Conservation (phyloP, 208 protist species). For the Acanthamoeba culbertsoni region DNA sequence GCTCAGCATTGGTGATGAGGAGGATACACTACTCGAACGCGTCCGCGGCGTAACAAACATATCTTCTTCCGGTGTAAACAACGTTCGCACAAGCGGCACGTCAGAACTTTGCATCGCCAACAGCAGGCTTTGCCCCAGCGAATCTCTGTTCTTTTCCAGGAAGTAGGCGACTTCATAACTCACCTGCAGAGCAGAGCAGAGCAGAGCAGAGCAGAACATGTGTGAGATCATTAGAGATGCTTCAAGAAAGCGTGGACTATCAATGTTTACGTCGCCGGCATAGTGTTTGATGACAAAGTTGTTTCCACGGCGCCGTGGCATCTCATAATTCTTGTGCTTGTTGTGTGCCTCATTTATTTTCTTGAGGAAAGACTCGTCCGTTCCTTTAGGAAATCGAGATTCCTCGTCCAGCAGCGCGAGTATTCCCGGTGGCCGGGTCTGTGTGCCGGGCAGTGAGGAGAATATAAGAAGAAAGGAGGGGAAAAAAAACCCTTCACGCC, state of each 20-base stretch:
- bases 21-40: conserved; percentile 2
- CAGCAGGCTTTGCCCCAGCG: conserved; percentile 58
- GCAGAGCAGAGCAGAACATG: neutral
- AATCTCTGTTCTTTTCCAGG: conserved; percentile 77
- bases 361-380: conserved; percentile 67
- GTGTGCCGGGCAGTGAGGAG: neutral
- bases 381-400: conserved; percentile 74
- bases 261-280: conserved; percentile 67
- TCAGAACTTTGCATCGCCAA: conserved; percentile 86
- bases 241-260: neutral
- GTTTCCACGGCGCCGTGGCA: conserved; percentile 14
- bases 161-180: conserved; percentile 86
- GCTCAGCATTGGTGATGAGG: conserved; percentile 63
- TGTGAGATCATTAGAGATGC: neutral
- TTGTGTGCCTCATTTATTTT: conserved; percentile 74
- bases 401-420: conserved; percentile 79
- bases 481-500: conserved; percentile 76
- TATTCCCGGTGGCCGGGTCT: conserved; percentile 59
- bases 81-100: neutral
- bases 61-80: neutral
- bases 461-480: neutral
- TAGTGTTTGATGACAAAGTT: conserved; percentile 82
- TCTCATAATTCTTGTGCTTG: conserved; percentile 57
- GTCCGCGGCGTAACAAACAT: neutral
- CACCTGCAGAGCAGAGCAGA: conserved; percentile 38